Conservation (phyloP, 176 grass and related monocot genomes). For the Oryza glumipatula region DNA sequence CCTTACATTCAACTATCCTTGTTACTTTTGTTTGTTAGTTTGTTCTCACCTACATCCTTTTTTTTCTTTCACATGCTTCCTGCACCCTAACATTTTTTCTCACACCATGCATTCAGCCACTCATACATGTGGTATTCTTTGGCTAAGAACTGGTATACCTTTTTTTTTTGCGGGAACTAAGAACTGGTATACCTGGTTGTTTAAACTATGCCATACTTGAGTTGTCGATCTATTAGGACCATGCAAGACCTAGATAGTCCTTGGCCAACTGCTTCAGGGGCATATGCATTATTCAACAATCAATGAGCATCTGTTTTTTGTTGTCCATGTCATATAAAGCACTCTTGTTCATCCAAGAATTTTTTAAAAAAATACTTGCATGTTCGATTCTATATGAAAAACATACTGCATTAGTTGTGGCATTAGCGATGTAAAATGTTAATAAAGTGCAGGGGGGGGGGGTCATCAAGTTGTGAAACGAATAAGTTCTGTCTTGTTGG, state of each 20-base stretch:
- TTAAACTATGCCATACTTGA: not conserved
- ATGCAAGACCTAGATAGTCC: not conserved
- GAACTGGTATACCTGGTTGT: not conserved
- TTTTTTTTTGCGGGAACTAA: not conserved
- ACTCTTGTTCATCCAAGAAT: not conserved
- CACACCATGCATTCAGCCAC: not conserved
- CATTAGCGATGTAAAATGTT: not conserved
- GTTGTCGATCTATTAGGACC: too few relatives aligned
- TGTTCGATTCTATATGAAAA: constrained; percentile 20
- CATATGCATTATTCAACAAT: constrained; percentile 24
- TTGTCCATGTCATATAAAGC: not conserved
- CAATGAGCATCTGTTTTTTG: not conserved
- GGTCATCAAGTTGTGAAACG: constrained; percentile 25
- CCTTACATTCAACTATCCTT: not conserved
- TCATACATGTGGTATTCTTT: not conserved
- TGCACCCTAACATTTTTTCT: not conserved
- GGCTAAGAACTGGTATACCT: not conserved
- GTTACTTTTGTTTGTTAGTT: constrained; percentile 21
- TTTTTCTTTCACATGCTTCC: constrained; percentile 8
- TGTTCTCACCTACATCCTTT: not conserved
- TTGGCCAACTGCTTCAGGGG: constrained; percentile 1
- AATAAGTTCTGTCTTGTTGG: not conserved
- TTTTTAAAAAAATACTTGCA: not conserved
- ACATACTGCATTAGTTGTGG: not conserved
- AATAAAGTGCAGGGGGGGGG: not conserved